phyloP scores from a whole-genome alignment of 78 protist species.

The Diacronema lutheri region DNA sequence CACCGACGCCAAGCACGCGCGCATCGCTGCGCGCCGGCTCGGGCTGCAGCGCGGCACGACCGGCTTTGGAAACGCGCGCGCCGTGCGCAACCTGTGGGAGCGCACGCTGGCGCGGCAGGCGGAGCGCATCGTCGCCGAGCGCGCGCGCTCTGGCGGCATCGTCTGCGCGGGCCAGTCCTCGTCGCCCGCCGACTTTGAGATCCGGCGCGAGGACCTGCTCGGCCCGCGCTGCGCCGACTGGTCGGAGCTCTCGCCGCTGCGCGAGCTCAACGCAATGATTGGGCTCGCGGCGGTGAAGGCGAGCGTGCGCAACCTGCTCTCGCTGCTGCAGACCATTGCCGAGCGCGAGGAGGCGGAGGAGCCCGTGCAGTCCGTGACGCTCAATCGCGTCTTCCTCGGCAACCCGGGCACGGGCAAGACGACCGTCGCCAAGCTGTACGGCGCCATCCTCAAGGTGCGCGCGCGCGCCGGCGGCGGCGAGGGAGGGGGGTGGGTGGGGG shows the following conservation, averaged over 20 bases:
- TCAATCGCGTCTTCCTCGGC: conserved; percentile 32
- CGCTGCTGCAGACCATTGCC: neutral
- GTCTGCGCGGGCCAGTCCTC: neutral
- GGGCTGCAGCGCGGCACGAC: too few relatives aligned
- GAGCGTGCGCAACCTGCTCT: neutral
- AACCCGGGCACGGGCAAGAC: conserved; percentile 62
- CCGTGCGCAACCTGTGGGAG: neutral
- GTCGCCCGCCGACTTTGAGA: too few relatives aligned
- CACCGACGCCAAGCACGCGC: too few relatives aligned
- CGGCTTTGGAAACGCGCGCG: neutral
- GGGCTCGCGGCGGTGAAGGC: conserved; percentile 51
- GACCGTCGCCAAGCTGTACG: conserved; percentile 42
- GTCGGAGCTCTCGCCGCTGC: neutral
- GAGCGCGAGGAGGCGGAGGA: neutral
- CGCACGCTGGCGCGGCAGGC: too few relatives aligned
- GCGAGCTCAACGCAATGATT: conserved; percentile 20
- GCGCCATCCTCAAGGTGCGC: neutral
- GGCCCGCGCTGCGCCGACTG: neutral
- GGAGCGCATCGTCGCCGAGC: neutral
- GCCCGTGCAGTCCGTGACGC: neutral
- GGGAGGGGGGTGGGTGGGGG: too few relatives aligned
- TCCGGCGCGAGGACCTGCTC: neutral
- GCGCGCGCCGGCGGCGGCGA: too few relatives aligned
- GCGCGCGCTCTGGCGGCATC: neutral
- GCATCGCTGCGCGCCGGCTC: too few relatives aligned